Evolutionary conservation across 2,329 filamentous ascomycete genomes (phyloP), one percentile per base, ranked within the genome.

Genomic region (Taxawa tesnikishii): DNA sequence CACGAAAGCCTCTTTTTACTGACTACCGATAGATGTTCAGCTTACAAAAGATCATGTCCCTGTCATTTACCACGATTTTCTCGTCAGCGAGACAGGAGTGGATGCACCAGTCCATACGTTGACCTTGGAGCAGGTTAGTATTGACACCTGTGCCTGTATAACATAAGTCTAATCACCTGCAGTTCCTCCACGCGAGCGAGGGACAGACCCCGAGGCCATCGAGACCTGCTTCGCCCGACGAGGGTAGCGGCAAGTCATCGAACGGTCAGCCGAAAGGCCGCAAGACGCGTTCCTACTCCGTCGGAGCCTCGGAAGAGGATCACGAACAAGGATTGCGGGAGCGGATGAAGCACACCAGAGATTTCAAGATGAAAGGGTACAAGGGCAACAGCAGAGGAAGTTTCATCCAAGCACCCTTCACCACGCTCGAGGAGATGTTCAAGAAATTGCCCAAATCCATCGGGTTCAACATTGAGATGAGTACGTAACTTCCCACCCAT

Each of bases 381-480:
- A 98, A 98, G 59, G 88, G 79, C 30, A 98, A 98, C 55, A 85
- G 77, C 4, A 79, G 90, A 4, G 90, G 88, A 32, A 85, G 84
- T 51, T 92, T 92, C 47, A 96, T 98, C 47, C 88, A 96, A 54
- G 84, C 83, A 0, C 85, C 88, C 0, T 98, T 98, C 59, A 87
- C 88, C 6, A 98, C 90, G 0, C 67, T 98, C 4, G 85, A 94
- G 55, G 84, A 94, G 40, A 76, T 96, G 53, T 94, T 98, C 61
- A 72, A 73, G 47, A 79, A 87, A 50, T 63, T 98, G 0, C 84
- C 85, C 0, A 71, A 80, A 40, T 68, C 73, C 10, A 81, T 93
- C 14, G 87, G 90, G 10, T 98, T 98, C 69, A 96, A 98, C 58
- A 93, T 98, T 45, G 90, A 98, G 63, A 82, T 98, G 71, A 96